Evolutionary conservation across 2,329 filamentous ascomycete species (phyloP).

Genomic region (Dothiorella sarmentorum): DNA sequence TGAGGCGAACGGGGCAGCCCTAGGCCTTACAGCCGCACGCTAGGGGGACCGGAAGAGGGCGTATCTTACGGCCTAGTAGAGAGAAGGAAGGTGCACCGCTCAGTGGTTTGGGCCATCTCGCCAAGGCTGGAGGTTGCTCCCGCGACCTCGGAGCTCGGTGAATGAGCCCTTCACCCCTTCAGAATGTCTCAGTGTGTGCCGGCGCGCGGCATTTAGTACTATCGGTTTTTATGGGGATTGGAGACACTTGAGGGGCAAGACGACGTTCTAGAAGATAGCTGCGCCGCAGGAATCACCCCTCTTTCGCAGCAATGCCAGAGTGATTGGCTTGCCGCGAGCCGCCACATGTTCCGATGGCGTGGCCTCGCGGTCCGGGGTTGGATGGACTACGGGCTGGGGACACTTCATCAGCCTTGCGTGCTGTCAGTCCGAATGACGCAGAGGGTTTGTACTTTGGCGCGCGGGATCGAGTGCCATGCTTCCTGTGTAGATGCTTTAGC

Average conservation of each 20-base stretch:
- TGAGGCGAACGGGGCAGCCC: neutral
- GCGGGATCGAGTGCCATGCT: neutral
- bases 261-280: neutral
- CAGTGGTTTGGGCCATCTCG: no score
- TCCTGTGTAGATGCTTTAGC: neutral
- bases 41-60: neutral
- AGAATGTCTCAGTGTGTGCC: constrained; percentile 1
- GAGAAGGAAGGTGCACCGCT: neutral
- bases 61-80: neutral
- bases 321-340: neutral
- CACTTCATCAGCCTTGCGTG: neutral
- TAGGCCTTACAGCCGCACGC: neutral
- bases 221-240: neutral
- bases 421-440: neutral
- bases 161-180: neutral
- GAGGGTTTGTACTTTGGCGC: neutral
- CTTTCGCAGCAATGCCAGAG: neutral
- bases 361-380: neutral
- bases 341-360: neutral
- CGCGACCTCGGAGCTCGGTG: constrained; percentile 2
- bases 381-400: neutral
- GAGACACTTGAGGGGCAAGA: neutral
- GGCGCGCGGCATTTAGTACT: neutral
- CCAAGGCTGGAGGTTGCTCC: neutral
- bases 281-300: neutral